Evolutionary conservation across 805 yeast species (phyloP).

Genomic region (Candida ovalis): DNA sequence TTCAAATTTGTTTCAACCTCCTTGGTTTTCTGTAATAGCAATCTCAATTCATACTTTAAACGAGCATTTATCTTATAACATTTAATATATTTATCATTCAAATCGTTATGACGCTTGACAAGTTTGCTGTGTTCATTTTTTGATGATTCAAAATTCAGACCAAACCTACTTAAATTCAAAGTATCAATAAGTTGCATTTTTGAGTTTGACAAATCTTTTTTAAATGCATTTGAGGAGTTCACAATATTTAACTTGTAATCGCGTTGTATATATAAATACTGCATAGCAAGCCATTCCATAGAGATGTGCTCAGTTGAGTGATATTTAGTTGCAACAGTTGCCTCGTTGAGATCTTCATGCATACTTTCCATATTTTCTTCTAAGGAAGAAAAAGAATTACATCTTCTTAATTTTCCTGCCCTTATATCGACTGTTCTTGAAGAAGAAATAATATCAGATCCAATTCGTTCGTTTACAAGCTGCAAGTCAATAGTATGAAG

Average conservation of each 20-base stretch:
- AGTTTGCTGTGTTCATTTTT: constrained; percentile 17
- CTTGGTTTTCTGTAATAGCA: constrained; percentile 54
- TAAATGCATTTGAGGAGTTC: constrained; percentile 14
- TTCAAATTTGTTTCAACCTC: constrained; percentile 59
- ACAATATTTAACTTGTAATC: constrained; percentile 20
- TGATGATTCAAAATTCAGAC: constrained; percentile 8
- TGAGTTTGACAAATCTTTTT: constrained; percentile 12
- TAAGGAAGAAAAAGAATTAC: constrained; percentile 32
- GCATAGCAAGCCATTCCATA: constrained; percentile 25
- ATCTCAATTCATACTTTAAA: constrained; percentile 60
- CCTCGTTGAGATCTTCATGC: not conserved
- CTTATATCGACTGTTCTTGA: constrained; percentile 1
- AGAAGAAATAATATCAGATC: constrained; percentile 9
- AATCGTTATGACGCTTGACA: constrained; percentile 22
- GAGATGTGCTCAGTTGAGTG: constrained; percentile 3
- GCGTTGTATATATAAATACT: constrained; percentile 18
- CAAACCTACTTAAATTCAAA: constrained; percentile 9
- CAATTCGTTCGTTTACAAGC: constrained; percentile 21
- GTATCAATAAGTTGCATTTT: constrained; percentile 19
- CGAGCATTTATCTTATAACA: constrained; percentile 55
- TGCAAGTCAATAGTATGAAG: constrained; percentile 23
- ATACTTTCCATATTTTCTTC: constrained; percentile 11
- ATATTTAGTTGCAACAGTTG: not conserved
- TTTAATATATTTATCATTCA: constrained; percentile 41
- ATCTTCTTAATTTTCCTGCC: constrained; percentile 24